These are phyloP conservation scores for Fagopyrum tataricum DNA, from an alignment of 148 eudicot genomes.

Conservation along the genomic window DNA sequence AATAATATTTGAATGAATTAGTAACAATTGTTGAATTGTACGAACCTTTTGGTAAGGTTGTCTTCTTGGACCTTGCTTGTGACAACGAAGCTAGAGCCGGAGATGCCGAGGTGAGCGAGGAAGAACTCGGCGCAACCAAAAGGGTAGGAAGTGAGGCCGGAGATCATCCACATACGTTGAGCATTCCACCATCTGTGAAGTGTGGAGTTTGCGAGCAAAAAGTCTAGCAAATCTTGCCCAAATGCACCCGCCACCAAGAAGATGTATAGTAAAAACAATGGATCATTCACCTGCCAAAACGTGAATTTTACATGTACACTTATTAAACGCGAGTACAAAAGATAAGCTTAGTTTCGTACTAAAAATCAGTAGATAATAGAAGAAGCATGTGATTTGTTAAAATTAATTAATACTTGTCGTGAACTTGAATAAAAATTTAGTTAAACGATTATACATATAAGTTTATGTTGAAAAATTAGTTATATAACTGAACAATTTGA, in stretches of 20 bases:
- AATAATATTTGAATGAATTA: no score
- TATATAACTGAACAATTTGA: no score
- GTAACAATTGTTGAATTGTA: no score
- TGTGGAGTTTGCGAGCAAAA: slow-evolving; percentile 27
- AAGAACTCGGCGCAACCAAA: slow-evolving; percentile 33
- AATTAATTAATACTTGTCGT: no score
- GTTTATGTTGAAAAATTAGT: no score
- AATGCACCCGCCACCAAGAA: slow-evolving; percentile 42
- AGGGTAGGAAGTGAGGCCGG: slow-evolving; percentile 29
- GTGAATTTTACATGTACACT: no score
- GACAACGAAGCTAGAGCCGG: slow-evolving; percentile 31
- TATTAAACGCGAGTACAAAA: background rate
- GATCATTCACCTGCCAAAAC: background rate
- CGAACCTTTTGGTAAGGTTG: slow-evolving; percentile 28
- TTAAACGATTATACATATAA: no score
- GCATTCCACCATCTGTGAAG: slow-evolving; percentile 51
- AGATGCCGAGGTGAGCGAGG: slow-evolving; percentile 29
- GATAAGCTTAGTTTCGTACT: background rate
- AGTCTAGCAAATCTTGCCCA: slow-evolving; percentile 39
- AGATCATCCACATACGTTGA: slow-evolving; percentile 60
- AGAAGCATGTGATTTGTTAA: no score
- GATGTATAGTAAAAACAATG: slow-evolving; percentile 21
- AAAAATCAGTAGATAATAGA: no score
- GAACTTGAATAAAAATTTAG: no score
- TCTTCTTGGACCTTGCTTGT: slow-evolving; percentile 46